Evolutionary conservation across 257 asterid genomes (phyloP).

Genomic region (Cynanchum wilfordii): DNA sequence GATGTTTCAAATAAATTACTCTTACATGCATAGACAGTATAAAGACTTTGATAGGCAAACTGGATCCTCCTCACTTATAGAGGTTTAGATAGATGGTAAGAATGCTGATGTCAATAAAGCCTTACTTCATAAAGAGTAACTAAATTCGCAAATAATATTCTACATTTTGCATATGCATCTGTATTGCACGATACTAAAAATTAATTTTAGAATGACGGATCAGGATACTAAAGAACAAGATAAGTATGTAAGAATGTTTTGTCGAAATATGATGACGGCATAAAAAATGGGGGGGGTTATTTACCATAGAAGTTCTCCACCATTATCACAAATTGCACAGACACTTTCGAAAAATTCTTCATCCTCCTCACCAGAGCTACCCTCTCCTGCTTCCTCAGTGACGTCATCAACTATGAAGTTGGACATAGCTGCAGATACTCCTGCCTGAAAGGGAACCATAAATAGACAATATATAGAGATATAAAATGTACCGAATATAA

Average conservation of each 20-base stretch:
- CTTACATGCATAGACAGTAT: neutral
- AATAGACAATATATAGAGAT: slow-evolving; percentile 6
- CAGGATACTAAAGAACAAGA: neutral
- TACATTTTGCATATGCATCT: neutral
- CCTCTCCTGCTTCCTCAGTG: slow-evolving; percentile 41
- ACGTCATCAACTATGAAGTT: slow-evolving; percentile 52
- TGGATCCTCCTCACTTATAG: neutral
- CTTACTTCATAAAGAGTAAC: neutral
- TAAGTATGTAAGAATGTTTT: slow-evolving; percentile 8
- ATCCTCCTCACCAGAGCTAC: slow-evolving; percentile 36
- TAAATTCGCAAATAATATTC: neutral
- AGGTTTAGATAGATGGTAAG: neutral
- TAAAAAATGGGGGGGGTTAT: slow-evolving; percentile 10
- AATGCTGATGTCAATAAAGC: neutral
- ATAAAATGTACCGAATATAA: neutral
- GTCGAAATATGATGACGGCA: neutral
- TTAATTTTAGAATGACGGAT: neutral
- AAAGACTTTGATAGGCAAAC: neutral
- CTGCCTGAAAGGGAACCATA: slow-evolving; percentile 35
- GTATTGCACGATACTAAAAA: neutral
- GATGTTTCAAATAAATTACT: neutral
- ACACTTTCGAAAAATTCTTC: slow-evolving; percentile 53
- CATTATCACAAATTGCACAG: slow-evolving; percentile 76
- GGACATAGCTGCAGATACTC: slow-evolving; percentile 23
- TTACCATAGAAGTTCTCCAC: slow-evolving; percentile 56